A percentile compares a stretch with the other conserved stretches of the same genome.
Conservation (phyloP, 75 land plant genomes). For the Pinus tabuliformis region DNA sequence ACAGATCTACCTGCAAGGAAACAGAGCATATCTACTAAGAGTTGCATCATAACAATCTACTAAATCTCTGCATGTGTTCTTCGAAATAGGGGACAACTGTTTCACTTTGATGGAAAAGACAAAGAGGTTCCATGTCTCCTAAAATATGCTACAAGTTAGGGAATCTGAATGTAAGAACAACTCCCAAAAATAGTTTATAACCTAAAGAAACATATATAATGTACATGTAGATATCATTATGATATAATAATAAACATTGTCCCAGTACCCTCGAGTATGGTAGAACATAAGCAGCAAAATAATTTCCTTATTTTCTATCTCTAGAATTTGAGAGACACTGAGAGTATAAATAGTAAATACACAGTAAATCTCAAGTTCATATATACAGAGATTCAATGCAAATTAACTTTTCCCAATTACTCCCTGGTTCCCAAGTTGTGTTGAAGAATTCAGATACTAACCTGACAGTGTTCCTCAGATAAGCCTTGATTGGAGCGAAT, state of each 20-base stretch:
- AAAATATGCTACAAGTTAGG: neutral
- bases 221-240: too few species aligned
- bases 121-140: neutral
- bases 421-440: neutral
- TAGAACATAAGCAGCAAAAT: neutral
- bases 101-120: neutral
- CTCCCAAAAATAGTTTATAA: neutral
- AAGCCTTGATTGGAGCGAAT: constrained; percentile 62
- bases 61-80: too few species aligned
- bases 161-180: neutral
- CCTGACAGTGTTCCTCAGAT: constrained; percentile 73
- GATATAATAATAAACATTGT: neutral
- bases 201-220: neutral
- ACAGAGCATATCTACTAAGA: neutral
- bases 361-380: neutral
- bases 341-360: neutral
- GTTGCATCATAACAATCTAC: neutral
- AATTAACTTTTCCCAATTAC: neutral
- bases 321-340: neutral
- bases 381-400: neutral
- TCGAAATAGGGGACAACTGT: neutral
- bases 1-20: neutral
- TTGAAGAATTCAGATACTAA: constrained; percentile 15
- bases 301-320: neutral
- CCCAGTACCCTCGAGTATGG: too few species aligned